phyloP scores from a whole-genome alignment of 169 alveolate species.

The Plasmodium cynomolgi region DNA sequence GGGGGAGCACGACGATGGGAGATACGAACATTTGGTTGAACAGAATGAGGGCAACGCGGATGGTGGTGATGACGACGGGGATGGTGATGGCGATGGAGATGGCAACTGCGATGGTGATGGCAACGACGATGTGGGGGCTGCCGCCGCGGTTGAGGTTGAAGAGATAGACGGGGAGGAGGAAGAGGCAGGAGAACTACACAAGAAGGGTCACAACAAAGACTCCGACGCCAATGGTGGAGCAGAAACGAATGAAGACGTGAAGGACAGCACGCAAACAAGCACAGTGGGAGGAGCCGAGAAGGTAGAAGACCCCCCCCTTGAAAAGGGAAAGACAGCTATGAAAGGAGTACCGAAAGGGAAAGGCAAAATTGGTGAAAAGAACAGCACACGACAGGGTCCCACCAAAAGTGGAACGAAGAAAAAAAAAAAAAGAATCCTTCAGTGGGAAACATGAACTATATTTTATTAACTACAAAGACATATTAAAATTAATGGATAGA shows the following conservation, averaged over 20 bases:
- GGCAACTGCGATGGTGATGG: conserved; percentile 6
- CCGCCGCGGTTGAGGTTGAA: background rate
- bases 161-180: background rate
- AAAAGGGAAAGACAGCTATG: background rate
- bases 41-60: background rate
- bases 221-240: background rate
- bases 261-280: background rate
- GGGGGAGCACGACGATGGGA: background rate
- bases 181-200: background rate
- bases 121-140: background rate
- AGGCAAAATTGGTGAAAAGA: background rate
- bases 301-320: background rate
- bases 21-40: background rate
- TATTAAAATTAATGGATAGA: conserved; percentile 73
- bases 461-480: conserved; percentile 59
- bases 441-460: conserved; percentile 60
- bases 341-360: background rate
- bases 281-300: background rate
- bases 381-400: background rate
- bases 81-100: too few species aligned
- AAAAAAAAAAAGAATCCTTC: conserved; percentile 29
- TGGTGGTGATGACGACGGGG: background rate
- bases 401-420: background rate
- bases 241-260: background rate
- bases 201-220: conserved; percentile 1